Percentiles rank a stretch among this genome's conserved stretches.
These are phyloP conservation scores for Abrus precatorius DNA, from an alignment of 306 rosid genomes.

Conservation along the genomic window DNA sequence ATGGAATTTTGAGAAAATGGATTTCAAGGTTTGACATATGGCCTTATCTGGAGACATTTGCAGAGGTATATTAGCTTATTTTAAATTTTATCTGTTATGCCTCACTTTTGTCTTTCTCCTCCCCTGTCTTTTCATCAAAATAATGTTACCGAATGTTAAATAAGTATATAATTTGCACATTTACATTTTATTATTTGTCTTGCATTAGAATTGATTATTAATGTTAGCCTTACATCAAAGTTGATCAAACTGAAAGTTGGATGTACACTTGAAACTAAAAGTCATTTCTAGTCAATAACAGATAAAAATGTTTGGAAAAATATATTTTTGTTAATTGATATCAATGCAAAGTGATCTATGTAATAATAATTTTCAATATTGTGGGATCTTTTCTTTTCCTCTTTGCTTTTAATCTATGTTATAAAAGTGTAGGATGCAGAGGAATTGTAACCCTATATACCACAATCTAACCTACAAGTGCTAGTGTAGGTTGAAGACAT, in stretches of 20 bases:
- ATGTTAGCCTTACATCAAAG: neutral
- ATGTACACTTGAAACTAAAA: neutral
- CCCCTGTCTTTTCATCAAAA: neutral
- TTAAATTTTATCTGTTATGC: neutral
- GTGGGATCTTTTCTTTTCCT: neutral
- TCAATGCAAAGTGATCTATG: neutral
- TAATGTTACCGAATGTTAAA: neutral
- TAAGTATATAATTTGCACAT: conserved; percentile 7
- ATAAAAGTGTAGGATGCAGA: conserved; percentile 4
- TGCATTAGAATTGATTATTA: neutral
- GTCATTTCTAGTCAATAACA: neutral
- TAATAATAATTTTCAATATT: conserved; percentile 17
- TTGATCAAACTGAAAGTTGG: conserved; percentile 14
- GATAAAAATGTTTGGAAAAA: conserved; percentile 6
- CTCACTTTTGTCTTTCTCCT: neutral
- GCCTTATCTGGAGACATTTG: conserved; percentile 85
- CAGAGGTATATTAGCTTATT: conserved; percentile 55
- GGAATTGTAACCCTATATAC: neutral
- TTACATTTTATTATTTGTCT: conserved; percentile 8
- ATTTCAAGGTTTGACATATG: conserved; percentile 85
- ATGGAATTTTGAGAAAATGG: conserved; percentile 78
- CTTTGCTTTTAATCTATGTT: neutral
- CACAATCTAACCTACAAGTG: conserved; percentile 24
- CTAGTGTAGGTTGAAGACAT: conserved; percentile 29
- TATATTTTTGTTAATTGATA: neutral